Conservation (phyloP, 2,329 filamentous ascomycete genomes). For the Metarhizium brunneum region DNA sequence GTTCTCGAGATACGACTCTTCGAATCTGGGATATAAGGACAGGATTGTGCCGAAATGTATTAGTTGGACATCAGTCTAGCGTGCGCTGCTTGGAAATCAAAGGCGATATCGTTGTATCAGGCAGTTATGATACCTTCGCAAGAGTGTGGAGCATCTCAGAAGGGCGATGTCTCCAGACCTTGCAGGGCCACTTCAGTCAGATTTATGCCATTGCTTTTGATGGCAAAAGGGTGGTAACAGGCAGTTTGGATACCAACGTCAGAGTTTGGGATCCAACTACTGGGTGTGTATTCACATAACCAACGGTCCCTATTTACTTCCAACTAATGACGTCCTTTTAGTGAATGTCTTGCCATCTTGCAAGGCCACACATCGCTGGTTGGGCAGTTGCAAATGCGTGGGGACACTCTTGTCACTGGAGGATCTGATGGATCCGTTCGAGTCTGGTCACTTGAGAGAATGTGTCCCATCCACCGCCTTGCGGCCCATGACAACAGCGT, state of each 20-base stretch:
- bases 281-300: conserved; percentile 47
- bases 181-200: conserved; percentile 93
- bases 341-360: conserved; percentile 77
- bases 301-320: neutral
- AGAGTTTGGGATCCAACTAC: conserved; percentile 91
- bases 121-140: conserved; percentile 94
- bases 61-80: conserved; percentile 91
- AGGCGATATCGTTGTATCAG: conserved; percentile 93
- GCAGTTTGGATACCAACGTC: conserved; percentile 92
- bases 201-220: conserved; percentile 99
- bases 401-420: conserved; percentile 89
- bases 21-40: conserved; percentile 90
- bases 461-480: conserved; percentile 85
- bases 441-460: conserved; percentile 88
- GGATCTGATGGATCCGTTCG: conserved; percentile 93
- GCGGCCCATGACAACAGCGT: conserved; percentile 98
- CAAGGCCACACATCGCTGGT: conserved; percentile 96
- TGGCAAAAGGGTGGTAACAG: conserved; percentile 84
- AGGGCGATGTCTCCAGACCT: conserved; percentile 80
- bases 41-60: conserved; percentile 80
- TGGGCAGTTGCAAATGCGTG: conserved; percentile 90
- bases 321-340: conserved; percentile 14
- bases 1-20: conserved; percentile 87
- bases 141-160: conserved; percentile 97
- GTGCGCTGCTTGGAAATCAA: conserved; percentile 93